A percentile compares a stretch with the other conserved stretches of the same genome.
phyloP scores from a whole-genome alignment of 2,329 filamentous ascomycete genomes.

The Pseudogymnoascus sp. region DNA sequence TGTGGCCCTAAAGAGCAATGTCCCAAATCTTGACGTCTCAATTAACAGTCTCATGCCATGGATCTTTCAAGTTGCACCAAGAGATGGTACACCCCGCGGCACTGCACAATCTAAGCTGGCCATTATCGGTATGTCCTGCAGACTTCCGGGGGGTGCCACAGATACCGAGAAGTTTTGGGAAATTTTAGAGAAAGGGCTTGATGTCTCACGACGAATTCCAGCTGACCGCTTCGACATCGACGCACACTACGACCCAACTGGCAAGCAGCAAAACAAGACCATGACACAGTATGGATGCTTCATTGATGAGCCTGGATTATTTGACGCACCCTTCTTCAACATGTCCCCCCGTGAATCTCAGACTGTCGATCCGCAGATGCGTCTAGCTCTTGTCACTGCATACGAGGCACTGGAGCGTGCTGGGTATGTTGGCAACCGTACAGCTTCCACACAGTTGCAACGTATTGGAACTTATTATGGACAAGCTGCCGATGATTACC shows the following conservation, averaged over 20 bases:
- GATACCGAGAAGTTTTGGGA: slow-evolving; percentile 35
- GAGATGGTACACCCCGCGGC: slow-evolving; percentile 22
- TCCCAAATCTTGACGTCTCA: background rate
- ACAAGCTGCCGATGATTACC: slow-evolving; percentile 11
- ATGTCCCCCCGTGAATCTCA: slow-evolving; percentile 73
- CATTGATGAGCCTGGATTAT: slow-evolving; percentile 61
- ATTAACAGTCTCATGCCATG: background rate
- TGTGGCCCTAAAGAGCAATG: background rate
- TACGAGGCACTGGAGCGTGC: slow-evolving; percentile 75
- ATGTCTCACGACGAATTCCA: slow-evolving; percentile 57
- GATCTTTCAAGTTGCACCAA: background rate
- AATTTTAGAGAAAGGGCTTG: slow-evolving; percentile 49
- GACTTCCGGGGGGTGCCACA: slow-evolving; percentile 27
- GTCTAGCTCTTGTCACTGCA: slow-evolving; percentile 64
- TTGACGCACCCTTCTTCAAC: slow-evolving; percentile 75
- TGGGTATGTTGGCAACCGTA: slow-evolving; percentile 48
- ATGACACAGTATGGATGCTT: slow-evolving; percentile 69
- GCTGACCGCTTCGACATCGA: slow-evolving; percentile 63
- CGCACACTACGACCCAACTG: slow-evolving; percentile 60
- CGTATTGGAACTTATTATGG: slow-evolving; percentile 22
- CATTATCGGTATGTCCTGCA: slow-evolving; percentile 29
- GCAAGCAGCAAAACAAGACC: slow-evolving; percentile 65
- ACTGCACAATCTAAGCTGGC: slow-evolving; percentile 46
- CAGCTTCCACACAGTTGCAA: slow-evolving; percentile 33
- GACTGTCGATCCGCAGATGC: slow-evolving; percentile 72